phyloP scores from a whole-genome alignment of 371 early-diverging fungal species.

The Lichtheimia ornata region DNA sequence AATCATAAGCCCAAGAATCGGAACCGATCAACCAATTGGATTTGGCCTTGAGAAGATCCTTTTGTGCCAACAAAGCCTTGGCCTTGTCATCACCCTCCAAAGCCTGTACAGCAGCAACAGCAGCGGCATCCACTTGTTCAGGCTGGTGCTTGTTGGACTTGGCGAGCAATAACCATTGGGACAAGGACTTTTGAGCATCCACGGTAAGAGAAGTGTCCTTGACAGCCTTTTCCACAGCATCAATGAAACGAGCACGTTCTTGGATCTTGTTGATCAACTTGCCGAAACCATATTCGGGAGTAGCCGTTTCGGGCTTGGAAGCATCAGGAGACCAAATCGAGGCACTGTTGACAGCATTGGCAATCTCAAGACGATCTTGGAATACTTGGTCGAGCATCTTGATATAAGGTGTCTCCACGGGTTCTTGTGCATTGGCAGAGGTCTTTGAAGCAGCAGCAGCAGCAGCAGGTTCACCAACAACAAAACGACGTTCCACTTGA shows the following conservation, averaged over 20 bases:
- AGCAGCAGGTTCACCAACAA: constrained; percentile 31
- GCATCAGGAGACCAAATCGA: constrained; percentile 48
- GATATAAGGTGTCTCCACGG: constrained; percentile 75
- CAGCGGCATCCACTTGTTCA: constrained; percentile 40
- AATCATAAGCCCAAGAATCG: constrained; percentile 85
- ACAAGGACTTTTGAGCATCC: constrained; percentile 61
- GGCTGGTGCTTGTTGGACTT: constrained; percentile 54
- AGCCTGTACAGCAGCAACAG: constrained; percentile 33
- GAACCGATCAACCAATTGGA: constrained; percentile 90
- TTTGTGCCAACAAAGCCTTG: constrained; percentile 34
- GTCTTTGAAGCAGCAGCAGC: no score
- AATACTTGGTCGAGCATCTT: constrained; percentile 82
- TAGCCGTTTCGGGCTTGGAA: constrained; percentile 48
- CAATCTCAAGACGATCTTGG: constrained; percentile 73
- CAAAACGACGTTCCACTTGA: constrained; percentile 35
- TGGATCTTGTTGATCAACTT: constrained; percentile 69
- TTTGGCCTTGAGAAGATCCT: constrained; percentile 51
- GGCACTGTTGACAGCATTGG: constrained; percentile 65
- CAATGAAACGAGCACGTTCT: constrained; percentile 69
- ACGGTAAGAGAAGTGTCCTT: constrained; percentile 52
- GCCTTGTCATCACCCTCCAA: constrained; percentile 31
- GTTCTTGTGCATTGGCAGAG: constrained; percentile 3
- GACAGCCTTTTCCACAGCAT: constrained; percentile 58
- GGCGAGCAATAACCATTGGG: constrained; percentile 70
- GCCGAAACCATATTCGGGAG: constrained; percentile 89